Base-by-base conservation (phyloP, 108 stramenopile genomes). In the Skeletonema potamos region DNA sequence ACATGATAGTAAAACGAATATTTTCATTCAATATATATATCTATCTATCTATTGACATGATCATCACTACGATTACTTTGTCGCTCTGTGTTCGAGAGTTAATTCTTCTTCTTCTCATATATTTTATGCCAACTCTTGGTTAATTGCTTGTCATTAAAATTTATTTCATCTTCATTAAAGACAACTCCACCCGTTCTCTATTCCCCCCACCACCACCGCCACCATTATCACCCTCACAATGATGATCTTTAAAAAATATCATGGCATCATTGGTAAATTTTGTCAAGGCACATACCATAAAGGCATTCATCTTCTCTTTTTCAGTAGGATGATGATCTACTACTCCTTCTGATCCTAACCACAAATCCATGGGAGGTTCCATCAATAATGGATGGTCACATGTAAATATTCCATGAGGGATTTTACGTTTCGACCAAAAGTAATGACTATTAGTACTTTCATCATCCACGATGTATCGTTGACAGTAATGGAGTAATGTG, bases 401-500 rank as follows among this genome's bases (percentile, higher is more conserved):
- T 0, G 73, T 79, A 43, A 90, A 84, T 46, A 86, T 79, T 2
- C 81, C 74, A 68, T 86, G 87, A 12, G 81, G 82, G 4, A 88
- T 44, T 27, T 85, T 84, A 7, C 85, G 79, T 55, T 90, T 90
- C 24, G 67, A 61, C 43, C 67, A 73, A 48, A 77, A 86, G 73
- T 82, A 85, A 48, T 60, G 80, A 15, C 48, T 74, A n/a, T n/a
- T n/a, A n/a, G n/a, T n/a, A n/a, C n/a, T n/a, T n/a, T n/a, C n/a
- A n/a, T n/a, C n/a, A 26, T 82, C 82, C 3, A 87, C 70, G 8
- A 44, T 37, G 39, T 90, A 87, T 30, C 82, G 81, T 66, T 85
- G 84, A 72, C 87, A 88, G 32, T 74, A 88, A 67, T 88, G 90
- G 32, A 88, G 62, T 4, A 68, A 83, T 2, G 70, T 61, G 13